phyloP scores from a whole-genome alignment of 305 asterid genomes.

The Fraxinus paxiana region DNA sequence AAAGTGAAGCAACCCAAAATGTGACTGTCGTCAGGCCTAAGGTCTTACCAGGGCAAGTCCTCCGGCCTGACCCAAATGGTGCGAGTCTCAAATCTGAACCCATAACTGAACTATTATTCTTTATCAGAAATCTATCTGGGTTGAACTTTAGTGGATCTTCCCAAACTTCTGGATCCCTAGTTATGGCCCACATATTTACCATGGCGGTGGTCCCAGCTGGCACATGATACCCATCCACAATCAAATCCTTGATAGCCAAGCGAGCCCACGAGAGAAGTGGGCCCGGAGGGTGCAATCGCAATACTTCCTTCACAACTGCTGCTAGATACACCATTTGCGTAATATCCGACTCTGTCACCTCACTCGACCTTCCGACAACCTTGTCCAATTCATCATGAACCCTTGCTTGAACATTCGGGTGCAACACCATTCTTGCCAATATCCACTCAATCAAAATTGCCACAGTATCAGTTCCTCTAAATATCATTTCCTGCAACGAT shows the following conservation, averaged over 20 bases:
- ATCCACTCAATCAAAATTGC: constrained; percentile 78
- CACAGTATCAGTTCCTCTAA: constrained; percentile 83
- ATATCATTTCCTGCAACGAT: constrained; percentile 69
- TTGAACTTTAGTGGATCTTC: constrained; percentile 45
- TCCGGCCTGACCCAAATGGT: constrained; percentile 76
- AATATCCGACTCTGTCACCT: constrained; percentile 49
- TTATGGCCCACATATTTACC: constrained; percentile 93
- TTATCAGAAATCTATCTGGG: constrained; percentile 50
- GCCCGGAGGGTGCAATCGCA: constrained; percentile 79
- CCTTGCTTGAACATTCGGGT: constrained; percentile 55
- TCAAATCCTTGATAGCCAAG: constrained; percentile 52
- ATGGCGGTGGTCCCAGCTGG: constrained; percentile 73
- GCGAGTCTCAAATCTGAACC: constrained; percentile 74
- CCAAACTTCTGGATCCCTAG: constrained; percentile 62
- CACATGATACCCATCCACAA: constrained; percentile 58
- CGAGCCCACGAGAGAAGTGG: constrained; percentile 91
- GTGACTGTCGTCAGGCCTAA: constrained; percentile 60
- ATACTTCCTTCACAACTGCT: constrained; percentile 70
- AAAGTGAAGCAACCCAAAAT: constrained; percentile 61
- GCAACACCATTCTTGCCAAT: constrained; percentile 61
- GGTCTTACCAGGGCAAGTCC: constrained; percentile 74
- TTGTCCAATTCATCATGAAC: constrained; percentile 62
- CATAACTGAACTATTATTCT: constrained; percentile 21
- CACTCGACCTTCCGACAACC: constrained; percentile 49
- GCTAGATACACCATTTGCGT: constrained; percentile 51